Conservation (phyloP, 2,329 filamentous ascomycete genomes). For the Elsinoe arachidis region DNA sequence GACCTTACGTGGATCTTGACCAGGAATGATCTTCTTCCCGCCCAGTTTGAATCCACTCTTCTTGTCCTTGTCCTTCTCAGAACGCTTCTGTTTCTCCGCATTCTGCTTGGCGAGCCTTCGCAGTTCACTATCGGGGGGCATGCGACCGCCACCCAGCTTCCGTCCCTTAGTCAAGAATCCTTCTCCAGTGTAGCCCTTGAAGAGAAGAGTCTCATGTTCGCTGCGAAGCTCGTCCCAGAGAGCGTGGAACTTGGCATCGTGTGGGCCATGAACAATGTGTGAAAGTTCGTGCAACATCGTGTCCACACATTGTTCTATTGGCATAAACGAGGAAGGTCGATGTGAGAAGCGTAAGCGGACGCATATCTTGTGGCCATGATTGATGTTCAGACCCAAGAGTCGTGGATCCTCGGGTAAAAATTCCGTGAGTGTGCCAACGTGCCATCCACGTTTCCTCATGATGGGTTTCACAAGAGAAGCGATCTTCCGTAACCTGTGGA, state of each 20-base stretch:
- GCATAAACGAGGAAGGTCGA: slow-evolving; percentile 68
- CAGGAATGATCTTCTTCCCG: slow-evolving; percentile 48
- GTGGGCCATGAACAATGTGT: slow-evolving; percentile 78
- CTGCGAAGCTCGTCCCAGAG: slow-evolving; percentile 85
- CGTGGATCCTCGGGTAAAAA: slow-evolving; percentile 71
- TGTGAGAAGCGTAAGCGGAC: slow-evolving; percentile 69
- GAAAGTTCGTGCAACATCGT: slow-evolving; percentile 90
- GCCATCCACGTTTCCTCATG: slow-evolving; percentile 81
- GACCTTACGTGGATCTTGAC: slow-evolving; percentile 60
- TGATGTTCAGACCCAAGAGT: slow-evolving; percentile 73
- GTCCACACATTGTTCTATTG: slow-evolving; percentile 71
- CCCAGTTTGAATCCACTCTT: slow-evolving; percentile 48
- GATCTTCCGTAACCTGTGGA: slow-evolving; percentile 62
- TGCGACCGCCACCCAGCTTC: slow-evolving; percentile 57
- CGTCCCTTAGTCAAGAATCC: slow-evolving; percentile 72
- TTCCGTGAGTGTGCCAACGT: slow-evolving; percentile 68
- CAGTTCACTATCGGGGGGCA: slow-evolving; percentile 63
- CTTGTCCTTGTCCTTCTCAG: slow-evolving; percentile 56
- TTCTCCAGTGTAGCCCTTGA: slow-evolving; percentile 85
- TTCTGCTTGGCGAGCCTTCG: slow-evolving; percentile 59
- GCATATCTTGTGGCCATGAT: slow-evolving; percentile 68
- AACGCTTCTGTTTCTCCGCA: slow-evolving; percentile 58
- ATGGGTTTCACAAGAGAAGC: slow-evolving; percentile 89
- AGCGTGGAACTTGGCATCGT: slow-evolving; percentile 72
- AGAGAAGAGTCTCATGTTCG: slow-evolving; percentile 65